Evolutionary conservation across 306 rosid species (phyloP).

Genomic region (Potentilla sterilis): DNA sequence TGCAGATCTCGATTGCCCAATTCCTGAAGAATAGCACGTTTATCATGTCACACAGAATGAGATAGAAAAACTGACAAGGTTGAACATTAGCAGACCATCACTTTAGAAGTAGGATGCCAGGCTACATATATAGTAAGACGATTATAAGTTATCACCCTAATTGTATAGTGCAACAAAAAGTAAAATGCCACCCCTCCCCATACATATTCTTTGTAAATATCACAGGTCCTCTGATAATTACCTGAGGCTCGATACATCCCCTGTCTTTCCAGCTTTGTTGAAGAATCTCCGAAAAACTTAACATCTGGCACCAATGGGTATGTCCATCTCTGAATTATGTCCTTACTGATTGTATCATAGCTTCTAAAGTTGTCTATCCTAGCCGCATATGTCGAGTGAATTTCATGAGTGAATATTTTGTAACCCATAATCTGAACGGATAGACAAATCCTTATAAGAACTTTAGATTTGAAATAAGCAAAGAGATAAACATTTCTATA

Average conservation of each 20-base stretch:
- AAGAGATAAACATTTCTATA: conserved; percentile 12
- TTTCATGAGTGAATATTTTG: conserved; percentile 91
- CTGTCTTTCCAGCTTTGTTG: conserved; percentile 72
- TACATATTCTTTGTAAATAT: background rate
- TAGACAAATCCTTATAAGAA: conserved; percentile 25
- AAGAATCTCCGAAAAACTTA: conserved; percentile 61
- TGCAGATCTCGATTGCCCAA: conserved; percentile 78
- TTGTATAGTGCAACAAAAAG: background rate
- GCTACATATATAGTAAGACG: background rate
- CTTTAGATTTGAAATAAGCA: conserved; percentile 6
- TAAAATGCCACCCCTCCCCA: background rate
- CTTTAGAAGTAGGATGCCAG: background rate
- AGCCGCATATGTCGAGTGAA: conserved; percentile 88
- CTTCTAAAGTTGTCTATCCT: conserved; percentile 95
- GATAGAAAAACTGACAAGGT: conserved; percentile 1
- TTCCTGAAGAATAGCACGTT: conserved; percentile 47
- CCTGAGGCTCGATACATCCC: conserved; percentile 95
- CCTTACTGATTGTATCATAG: conserved; percentile 90
- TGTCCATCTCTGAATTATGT: conserved; percentile 97
- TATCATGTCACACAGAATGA: conserved; percentile 25
- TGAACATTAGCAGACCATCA: background rate
- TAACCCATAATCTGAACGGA: conserved; percentile 90
- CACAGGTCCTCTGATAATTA: conserved; percentile 29
- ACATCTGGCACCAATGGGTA: conserved; percentile 96
- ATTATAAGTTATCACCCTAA: background rate